Base-by-base conservation (phyloP, 148 eudicot genomes). In the Limonium bicolor region DNA sequence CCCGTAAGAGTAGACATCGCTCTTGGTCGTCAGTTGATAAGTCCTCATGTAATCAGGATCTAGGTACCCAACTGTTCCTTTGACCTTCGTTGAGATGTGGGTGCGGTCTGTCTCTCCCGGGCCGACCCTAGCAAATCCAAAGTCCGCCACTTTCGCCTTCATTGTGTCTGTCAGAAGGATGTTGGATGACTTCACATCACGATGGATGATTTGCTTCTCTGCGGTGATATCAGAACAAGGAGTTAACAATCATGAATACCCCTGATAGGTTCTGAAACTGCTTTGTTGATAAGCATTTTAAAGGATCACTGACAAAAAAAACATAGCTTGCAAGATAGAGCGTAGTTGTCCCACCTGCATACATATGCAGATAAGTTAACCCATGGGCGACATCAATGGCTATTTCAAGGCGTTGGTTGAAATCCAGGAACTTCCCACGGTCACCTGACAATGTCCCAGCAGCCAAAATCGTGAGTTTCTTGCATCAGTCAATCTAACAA, bases 1-100 rank as follows among this genome's bases (percentile, higher is more conserved):
- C 39, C 95, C 99, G 45, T 75, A 92, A 25, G 99, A 92, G 70
- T 85, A 92, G 7, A 92, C 99, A 50, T 92, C 99, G 27, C 99
- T 92, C 53, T 78, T 85, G 3, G 73, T 54, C 35, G 99, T 90
- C 68, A 92, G 94, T 41, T 81, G 87, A 59, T 63, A 78, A 9
- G 99, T 92, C 69, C 69, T 85, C 99, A 92, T 92, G 54, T 92
- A 92, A 66, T 92, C 94, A 0, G 99, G 99, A 63, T 85, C 95
- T 32, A 85, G 80, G 59, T 92, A 92, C 42, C 99, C 99, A 15
- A 92, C 72, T 27, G 99, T 92, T 51, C 99, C 99, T 73, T 78
- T 92, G 32, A 92, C 94, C 74, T 85, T 70, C 57, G 99, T 92
- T n/a, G 88, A 78, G 31, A 92, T 63, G 32, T 92, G 88, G 13